Base-by-base conservation (phyloP, 768 basidiomycete species). In the Panaeolus cyanescens region DNA sequence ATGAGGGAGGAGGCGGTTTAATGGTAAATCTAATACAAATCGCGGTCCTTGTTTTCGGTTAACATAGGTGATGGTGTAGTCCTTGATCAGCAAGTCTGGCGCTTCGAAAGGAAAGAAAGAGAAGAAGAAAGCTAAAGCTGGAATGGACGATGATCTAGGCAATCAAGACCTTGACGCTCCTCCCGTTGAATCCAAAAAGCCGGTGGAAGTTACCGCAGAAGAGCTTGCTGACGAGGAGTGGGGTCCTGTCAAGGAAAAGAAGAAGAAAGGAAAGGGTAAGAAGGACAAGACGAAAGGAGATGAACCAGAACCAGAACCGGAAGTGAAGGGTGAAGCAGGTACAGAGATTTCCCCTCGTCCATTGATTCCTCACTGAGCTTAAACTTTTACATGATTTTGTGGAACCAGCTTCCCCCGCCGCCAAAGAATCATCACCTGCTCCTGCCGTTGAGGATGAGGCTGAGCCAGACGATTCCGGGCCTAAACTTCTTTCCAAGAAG, bases 401-500 rank as follows among this genome's bases (percentile, higher is more conserved):
- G 54, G 72, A 72, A 64, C 67, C 70, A 57, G 63, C 66, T 15
- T 66, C 65, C 28, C 62, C 73, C 40, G 56, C 65, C 28, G 37
- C 68, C 36, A 55, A 68, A n/a, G 59, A 68, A n/a, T 62, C 67
- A n/a, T 54, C 67, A 57, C 66, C 65, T 28, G 62, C 75, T 22
- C 65, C 74, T 19, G 77, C 73, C 36, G 74, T 72, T 31, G 81
- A 74, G 12, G 82, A 79, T 20, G 83, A 77, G 22, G 85, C 81
- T 6, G 87, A 79, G n/a, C 83, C 74, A 36, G 85, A 83, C 31
- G 87, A 82, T 55, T 75, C 75, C 54, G 92, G 85, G 13, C 79
- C 79, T 3, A 88, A 90, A 75, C 71, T 96, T 32, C 75, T 97
- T 33, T 89, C 90, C 17, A 98, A 98, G 79, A 97, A 96, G 73